These are phyloP conservation scores for Fagopyrum esculentum DNA, from an alignment of 148 eudicot species.

Conservation along the genomic window DNA sequence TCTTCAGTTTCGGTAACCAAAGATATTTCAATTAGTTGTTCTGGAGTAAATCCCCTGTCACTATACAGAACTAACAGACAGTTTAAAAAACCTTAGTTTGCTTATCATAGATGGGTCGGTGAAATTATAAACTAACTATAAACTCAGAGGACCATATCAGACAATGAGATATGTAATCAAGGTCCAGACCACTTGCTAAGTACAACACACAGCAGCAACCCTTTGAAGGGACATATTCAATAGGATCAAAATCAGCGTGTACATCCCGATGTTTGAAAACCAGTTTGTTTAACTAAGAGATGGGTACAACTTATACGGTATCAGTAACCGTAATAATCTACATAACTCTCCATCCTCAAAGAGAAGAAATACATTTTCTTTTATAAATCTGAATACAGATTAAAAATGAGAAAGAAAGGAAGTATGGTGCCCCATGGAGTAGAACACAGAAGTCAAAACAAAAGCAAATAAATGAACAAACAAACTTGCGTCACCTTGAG, in stretches of 20 bases:
- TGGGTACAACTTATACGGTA: background rate
- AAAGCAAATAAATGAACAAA: background rate
- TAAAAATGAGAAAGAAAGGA: background rate
- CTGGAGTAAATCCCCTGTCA: background rate
- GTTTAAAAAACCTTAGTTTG: background rate
- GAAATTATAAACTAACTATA: background rate
- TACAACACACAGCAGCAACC: background rate
- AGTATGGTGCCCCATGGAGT: background rate
- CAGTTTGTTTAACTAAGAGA: background rate
- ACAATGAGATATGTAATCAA: background rate
- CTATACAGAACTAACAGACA: background rate
- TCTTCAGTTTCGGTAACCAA: background rate
- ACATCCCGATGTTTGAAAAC: background rate
- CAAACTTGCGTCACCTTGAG: slow-evolving; percentile 39
- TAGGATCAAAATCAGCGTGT: background rate
- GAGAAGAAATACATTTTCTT: background rate
- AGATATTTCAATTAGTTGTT: background rate
- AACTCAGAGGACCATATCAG: background rate
- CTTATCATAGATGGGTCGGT: background rate
- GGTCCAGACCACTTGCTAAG: background rate
- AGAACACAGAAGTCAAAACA: background rate
- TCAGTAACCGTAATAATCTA: background rate
- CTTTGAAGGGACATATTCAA: background rate
- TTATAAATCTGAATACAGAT: background rate
- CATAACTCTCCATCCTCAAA: background rate